Base-by-base conservation (phyloP, 345 rosid species). In the Eucalyptus viminalis region DNA sequence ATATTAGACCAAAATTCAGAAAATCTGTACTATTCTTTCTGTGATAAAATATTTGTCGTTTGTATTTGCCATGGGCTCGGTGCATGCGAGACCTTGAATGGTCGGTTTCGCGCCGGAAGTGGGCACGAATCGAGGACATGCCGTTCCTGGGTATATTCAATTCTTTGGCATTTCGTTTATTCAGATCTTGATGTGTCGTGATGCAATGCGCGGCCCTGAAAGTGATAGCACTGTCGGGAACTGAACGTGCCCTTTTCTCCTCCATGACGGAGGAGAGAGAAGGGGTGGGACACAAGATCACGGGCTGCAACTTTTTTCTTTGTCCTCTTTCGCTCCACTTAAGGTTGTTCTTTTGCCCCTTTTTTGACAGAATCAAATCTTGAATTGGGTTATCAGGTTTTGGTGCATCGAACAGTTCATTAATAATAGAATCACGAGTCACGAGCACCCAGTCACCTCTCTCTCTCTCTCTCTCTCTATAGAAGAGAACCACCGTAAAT, bases 301-400 rank as follows among this genome's bases (percentile, higher is more conserved):
- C 95, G 94, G 95, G 95, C 90, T 81, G 91, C 93, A 91, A 31
- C 89, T n/a, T 12, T 7, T 51, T 54, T 1, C 88, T 85, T 93
- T 92, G 95, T 93, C 91, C 89, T 92, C 89, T 92, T 92, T n/a
- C 86, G 76, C 89, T 56, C 49, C 65, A 80, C 85, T 37, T 76
- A 40, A 21, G 29, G 29, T 21, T 76, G 47, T 40, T 76, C 29
- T 76, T 21, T 76, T 76, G 47, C 2, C 14, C 83, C 5, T 40
- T 76, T 76, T 37, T 10, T 3, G 9, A 37, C 27, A 76, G 29
- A 76, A 76, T 76, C 83, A 76, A 76, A 49, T n/a, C 22, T 86
- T 10, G 16, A 27, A n/a, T 86, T 21, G 49, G 58, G 50, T 44
- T 14, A 47, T 11, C n/a, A 11, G 47, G 80, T 86, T n/a, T 34